These are phyloP conservation scores for Yarrowia sp. DNA, from an alignment of 805 yeast species.

Conservation along the genomic window DNA sequence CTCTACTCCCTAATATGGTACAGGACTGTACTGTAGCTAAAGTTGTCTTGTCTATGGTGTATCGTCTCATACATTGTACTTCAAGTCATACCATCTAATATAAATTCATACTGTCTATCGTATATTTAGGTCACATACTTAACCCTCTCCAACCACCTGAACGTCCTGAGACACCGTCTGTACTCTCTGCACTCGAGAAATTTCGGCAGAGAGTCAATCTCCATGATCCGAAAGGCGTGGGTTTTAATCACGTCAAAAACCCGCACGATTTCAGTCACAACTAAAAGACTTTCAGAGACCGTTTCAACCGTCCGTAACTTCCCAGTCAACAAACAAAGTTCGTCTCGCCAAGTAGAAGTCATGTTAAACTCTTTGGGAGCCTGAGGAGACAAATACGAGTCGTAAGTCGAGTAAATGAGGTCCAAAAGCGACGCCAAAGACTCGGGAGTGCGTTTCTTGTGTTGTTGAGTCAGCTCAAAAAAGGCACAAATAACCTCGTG, in stretches of 20 bases:
- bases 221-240: conserved; percentile 21
- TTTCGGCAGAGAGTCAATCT: conserved; percentile 4
- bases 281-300: not conserved
- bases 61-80: too few relatives aligned
- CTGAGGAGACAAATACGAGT: conserved; percentile 11
- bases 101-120: too few relatives aligned
- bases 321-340: not conserved
- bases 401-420: not conserved
- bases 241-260: not conserved
- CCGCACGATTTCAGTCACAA: conserved; percentile 38
- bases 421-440: not conserved
- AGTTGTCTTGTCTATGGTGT: too few relatives aligned
- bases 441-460: not conserved
- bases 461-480: not conserved
- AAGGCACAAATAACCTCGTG: conserved; percentile 39
- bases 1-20: too few relatives aligned
- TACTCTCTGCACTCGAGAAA: conserved; percentile 7
- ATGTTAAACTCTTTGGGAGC: conserved; percentile 67
- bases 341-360: conserved; percentile 30
- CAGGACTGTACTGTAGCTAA: too few relatives aligned
- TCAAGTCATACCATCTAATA: too few relatives aligned
- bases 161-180: not conserved
- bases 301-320: not conserved
- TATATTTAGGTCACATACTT: not conserved
- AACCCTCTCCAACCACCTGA: not conserved